Evolutionary conservation across 1,139 yeast species (phyloP).

Genomic region (Hemisphaericaspora lyxosophila): DNA sequence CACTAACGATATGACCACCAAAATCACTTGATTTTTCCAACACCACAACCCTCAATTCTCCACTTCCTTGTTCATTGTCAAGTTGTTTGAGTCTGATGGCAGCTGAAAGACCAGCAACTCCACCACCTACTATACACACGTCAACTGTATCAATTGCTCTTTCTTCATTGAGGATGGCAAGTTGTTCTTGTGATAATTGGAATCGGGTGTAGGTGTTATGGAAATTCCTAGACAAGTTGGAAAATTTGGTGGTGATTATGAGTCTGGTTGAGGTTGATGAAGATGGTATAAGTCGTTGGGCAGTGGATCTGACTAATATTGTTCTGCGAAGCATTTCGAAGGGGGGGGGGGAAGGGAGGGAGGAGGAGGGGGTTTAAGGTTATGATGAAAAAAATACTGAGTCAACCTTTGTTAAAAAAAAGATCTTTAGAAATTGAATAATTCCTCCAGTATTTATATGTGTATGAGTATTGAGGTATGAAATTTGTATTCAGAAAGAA

Average conservation of each 20-base stretch:
- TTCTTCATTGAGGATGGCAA: conserved; percentile 51
- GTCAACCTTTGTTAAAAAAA: too few relatives aligned
- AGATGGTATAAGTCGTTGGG: background rate
- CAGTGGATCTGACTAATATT: conserved; percentile 2
- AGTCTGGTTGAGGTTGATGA: background rate
- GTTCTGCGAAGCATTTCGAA: conserved; percentile 3
- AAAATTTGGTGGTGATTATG: background rate
- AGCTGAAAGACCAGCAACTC: conserved; percentile 95
- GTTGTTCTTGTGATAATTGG: conserved; percentile 39
- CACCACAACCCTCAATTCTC: conserved; percentile 78
- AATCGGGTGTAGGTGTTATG: background rate
- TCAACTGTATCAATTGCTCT: conserved; percentile 85
- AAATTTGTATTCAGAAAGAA: too few relatives aligned
- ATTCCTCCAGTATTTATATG: too few relatives aligned
- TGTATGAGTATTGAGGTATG: too few relatives aligned
- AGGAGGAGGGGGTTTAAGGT: too few relatives aligned
- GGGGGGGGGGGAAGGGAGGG: too few relatives aligned
- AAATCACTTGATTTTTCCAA: conserved; percentile 91
- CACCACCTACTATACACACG: conserved; percentile 95
- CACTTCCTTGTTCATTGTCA: conserved; percentile 65
- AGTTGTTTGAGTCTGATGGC: conserved; percentile 87
- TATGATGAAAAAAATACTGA: too few relatives aligned
- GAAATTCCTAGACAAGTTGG: background rate
- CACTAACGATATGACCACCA: conserved; percentile 89
- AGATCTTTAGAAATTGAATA: too few relatives aligned